Evolutionary conservation across 192 early-diverging fungal species (phyloP).

Genomic region (Coemansia sp.): DNA sequence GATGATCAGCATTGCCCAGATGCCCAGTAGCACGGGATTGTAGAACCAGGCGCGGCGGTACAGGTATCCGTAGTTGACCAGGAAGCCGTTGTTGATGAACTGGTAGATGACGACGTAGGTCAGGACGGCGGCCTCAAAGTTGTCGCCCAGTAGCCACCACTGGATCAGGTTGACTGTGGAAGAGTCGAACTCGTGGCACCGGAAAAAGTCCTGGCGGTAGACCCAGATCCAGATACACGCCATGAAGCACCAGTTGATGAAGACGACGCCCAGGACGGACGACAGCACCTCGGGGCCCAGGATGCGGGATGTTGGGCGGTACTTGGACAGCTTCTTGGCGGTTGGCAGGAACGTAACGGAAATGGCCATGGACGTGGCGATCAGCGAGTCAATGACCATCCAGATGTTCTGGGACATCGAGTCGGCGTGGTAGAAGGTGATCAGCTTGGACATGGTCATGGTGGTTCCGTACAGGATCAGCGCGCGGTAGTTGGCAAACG

Average conservation of each 20-base stretch:
- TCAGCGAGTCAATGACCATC: slow-evolving; percentile 70
- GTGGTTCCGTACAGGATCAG: slow-evolving; percentile 65
- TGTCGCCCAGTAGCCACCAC: slow-evolving; percentile 77
- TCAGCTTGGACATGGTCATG: slow-evolving; percentile 63
- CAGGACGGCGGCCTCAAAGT: slow-evolving; percentile 63
- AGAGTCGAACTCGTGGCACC: slow-evolving; percentile 45
- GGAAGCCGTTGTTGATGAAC: slow-evolving; percentile 67
- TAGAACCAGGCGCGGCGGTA: slow-evolving; percentile 60
- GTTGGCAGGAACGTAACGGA: slow-evolving; percentile 62
- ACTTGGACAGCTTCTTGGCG: slow-evolving; percentile 52
- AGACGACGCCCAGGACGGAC: slow-evolving; percentile 61
- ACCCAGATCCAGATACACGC: slow-evolving; percentile 55
- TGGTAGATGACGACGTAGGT: slow-evolving; percentile 65
- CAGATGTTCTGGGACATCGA: slow-evolving; percentile 64
- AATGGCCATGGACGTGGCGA: slow-evolving; percentile 61
- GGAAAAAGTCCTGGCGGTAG: slow-evolving; percentile 49
- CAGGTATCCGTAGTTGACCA: slow-evolving; percentile 65
- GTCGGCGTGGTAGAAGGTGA: slow-evolving; percentile 67
- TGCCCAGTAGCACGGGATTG: slow-evolving; percentile 60
- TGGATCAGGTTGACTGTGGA: slow-evolving; percentile 57
- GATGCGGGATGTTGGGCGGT: slow-evolving; percentile 68
- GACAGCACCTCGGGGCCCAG: slow-evolving; percentile 68
- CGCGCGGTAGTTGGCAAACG: slow-evolving; percentile 10
- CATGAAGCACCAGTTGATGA: slow-evolving; percentile 67
- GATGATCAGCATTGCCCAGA: slow-evolving; percentile 52